Evolutionary conservation across 2,329 filamentous ascomycete genomes (phyloP).

Genomic region (Penicillium sp.): DNA sequence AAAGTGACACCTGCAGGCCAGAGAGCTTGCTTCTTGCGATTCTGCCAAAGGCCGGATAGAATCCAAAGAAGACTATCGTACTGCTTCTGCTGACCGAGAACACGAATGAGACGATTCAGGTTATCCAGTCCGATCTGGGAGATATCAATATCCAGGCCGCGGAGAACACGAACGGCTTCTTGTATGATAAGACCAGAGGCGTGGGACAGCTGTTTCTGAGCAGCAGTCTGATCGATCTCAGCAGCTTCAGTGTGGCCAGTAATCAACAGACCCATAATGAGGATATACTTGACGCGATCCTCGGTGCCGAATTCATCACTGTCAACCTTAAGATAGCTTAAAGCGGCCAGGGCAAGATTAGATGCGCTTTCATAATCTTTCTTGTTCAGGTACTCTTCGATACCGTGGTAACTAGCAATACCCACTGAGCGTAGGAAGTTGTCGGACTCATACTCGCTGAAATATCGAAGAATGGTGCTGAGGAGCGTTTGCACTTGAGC

Average conservation of each 20-base stretch:
- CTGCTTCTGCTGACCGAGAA: constrained; percentile 51
- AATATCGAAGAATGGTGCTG: constrained; percentile 36
- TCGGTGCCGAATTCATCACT: constrained; percentile 31
- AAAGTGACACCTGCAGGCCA: constrained; percentile 51
- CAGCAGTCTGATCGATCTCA: constrained; percentile 34
- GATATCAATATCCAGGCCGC: constrained; percentile 47
- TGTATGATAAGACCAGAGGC: constrained; percentile 47
- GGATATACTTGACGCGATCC: constrained; percentile 38
- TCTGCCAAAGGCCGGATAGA: constrained; percentile 50
- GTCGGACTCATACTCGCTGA: constrained; percentile 37
- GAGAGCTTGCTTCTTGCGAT: constrained; percentile 45
- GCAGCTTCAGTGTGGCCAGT: constrained; percentile 42
- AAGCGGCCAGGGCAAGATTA: constrained; percentile 38
- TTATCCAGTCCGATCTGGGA: constrained; percentile 45
- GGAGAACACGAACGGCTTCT: constrained; percentile 46
- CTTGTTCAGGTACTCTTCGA: constrained; percentile 32
- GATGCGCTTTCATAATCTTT: constrained; percentile 36
- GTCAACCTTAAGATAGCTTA: constrained; percentile 39
- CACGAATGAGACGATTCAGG: constrained; percentile 46
- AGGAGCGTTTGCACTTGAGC: constrained; percentile 37
- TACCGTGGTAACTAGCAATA: constrained; percentile 36
- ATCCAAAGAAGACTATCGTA: constrained; percentile 49
- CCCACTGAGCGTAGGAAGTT: constrained; percentile 43
- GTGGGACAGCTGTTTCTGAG: constrained; percentile 45
- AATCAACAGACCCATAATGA: constrained; percentile 38